These are phyloP conservation scores for Bruguiera sexangula DNA, from an alignment of 345 rosid genomes.

Conservation along the genomic window DNA sequence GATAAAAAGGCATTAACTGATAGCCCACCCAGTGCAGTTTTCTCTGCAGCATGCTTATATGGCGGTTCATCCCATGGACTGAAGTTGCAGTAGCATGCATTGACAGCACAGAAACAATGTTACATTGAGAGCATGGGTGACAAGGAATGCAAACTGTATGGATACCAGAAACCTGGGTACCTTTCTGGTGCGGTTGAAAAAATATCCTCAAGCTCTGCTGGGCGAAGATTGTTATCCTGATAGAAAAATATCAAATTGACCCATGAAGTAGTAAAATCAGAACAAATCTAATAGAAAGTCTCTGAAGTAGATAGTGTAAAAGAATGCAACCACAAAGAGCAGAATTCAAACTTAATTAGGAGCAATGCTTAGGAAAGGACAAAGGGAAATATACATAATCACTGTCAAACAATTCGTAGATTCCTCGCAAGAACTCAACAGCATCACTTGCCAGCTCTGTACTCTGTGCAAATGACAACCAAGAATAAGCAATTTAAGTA, in stretches of 20 bases:
- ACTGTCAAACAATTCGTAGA: slow-evolving; percentile 62
- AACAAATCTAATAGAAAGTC: neutral
- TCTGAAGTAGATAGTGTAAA: neutral
- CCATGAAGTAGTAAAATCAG: neutral
- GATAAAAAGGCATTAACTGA: slow-evolving; percentile 73
- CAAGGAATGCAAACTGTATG: neutral
- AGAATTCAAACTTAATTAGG: neutral
- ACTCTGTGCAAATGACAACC: slow-evolving; percentile 48
- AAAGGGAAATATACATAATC: slow-evolving; percentile 53
- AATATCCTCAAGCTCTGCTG: slow-evolving; percentile 76
- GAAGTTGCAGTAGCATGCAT: slow-evolving; percentile 21
- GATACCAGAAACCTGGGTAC: slow-evolving; percentile 23
- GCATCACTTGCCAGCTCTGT: slow-evolving; percentile 85
- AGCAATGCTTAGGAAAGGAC: slow-evolving; percentile 1
- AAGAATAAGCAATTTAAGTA: neutral
- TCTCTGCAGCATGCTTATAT: slow-evolving; percentile 63
- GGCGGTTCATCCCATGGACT: slow-evolving; percentile 90
- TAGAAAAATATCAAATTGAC: slow-evolving; percentile 21
- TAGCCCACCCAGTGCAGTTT: slow-evolving; percentile 60
- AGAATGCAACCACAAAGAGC: neutral
- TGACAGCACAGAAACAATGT: slow-evolving; percentile 4
- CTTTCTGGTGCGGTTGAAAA: slow-evolving; percentile 97
- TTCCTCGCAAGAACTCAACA: slow-evolving; percentile 65
- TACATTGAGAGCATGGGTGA: slow-evolving; percentile 13
- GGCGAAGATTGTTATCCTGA: slow-evolving; percentile 82